phyloP scores from a whole-genome alignment of 371 early-diverging fungal species.

The Mortierella sp. region DNA sequence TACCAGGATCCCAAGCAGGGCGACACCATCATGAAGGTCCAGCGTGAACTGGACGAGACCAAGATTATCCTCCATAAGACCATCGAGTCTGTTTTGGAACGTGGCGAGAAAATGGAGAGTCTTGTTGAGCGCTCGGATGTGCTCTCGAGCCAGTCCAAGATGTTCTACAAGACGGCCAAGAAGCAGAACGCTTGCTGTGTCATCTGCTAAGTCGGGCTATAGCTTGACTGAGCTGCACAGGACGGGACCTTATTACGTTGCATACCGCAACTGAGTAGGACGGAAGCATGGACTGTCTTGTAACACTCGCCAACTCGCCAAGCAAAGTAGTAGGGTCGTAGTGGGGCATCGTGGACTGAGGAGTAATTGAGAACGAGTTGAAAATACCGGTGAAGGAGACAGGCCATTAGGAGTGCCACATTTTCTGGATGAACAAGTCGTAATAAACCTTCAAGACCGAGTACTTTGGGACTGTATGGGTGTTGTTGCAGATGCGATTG shows the following conservation, averaged over 20 bases:
- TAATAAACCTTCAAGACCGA: not conserved
- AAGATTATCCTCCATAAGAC: constrained; percentile 98
- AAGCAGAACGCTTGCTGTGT: constrained; percentile 95
- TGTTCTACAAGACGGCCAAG: constrained; percentile 99
- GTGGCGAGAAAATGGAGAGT: constrained; percentile 98
- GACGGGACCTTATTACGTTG: not conserved
- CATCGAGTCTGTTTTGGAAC: constrained; percentile 95
- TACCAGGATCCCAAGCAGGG: constrained; percentile 96
- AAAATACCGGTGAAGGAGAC: not conserved
- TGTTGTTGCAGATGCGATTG: not conserved
- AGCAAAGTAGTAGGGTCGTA: not conserved
- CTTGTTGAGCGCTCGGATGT: constrained; percentile 94
- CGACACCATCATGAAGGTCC: constrained; percentile 96
- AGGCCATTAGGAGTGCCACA: not conserved
- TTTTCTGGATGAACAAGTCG: not conserved
- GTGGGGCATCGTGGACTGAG: not conserved
- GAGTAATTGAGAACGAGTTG: not conserved
- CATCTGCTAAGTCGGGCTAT: constrained; percentile 56
- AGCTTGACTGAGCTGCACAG: not conserved
- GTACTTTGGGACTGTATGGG: not conserved
- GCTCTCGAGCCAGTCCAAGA: constrained; percentile 93
- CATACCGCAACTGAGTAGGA: not conserved
- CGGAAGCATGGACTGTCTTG: not conserved
- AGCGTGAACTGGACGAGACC: constrained; percentile 98
- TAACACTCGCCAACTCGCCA: not conserved